These are phyloP conservation scores for Geotrichum ghanense DNA, from an alignment of 805 yeast genomes.

Conservation along the genomic window DNA sequence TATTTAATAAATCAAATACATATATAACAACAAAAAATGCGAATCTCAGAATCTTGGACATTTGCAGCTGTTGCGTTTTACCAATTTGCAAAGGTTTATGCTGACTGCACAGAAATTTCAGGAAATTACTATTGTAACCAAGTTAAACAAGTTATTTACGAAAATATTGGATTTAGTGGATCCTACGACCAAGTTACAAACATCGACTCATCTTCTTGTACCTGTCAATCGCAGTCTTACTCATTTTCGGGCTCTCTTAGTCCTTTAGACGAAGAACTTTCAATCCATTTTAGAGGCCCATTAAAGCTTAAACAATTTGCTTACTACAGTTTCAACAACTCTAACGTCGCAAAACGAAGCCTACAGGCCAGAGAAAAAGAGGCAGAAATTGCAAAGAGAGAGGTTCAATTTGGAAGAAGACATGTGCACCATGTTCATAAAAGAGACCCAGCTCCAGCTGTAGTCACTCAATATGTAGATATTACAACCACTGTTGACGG, in stretches of 20 bases:
- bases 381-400: neutral
- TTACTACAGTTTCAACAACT: constrained; percentile 52
- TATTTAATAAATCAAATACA: no score
- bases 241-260: constrained; percentile 62
- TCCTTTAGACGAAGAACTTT: constrained; percentile 78
- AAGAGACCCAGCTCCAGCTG: constrained; percentile 45
- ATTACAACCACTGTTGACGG: constrained; percentile 36
- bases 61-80: neutral
- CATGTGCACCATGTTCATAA: constrained; percentile 41
- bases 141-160: constrained; percentile 55
- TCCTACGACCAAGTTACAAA: constrained; percentile 66
- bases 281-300: constrained; percentile 89
- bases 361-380: constrained; percentile 16
- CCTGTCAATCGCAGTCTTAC: constrained; percentile 44
- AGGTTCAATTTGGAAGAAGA: neutral
- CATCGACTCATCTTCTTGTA: constrained; percentile 63
- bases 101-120: constrained; percentile 33
- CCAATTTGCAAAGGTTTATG: neutral
- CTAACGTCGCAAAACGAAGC: constrained; percentile 47
- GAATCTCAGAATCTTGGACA: neutral
- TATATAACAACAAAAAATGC: neutral
- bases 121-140: constrained; percentile 82
- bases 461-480: constrained; percentile 46
- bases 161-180: constrained; percentile 76
- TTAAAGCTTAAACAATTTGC: constrained; percentile 72